Evolutionary conservation across 768 basidiomycete genomes (phyloP), one percentile per base, ranked within the genome.

Genomic region (Asterophora lycoperdoides): DNA sequence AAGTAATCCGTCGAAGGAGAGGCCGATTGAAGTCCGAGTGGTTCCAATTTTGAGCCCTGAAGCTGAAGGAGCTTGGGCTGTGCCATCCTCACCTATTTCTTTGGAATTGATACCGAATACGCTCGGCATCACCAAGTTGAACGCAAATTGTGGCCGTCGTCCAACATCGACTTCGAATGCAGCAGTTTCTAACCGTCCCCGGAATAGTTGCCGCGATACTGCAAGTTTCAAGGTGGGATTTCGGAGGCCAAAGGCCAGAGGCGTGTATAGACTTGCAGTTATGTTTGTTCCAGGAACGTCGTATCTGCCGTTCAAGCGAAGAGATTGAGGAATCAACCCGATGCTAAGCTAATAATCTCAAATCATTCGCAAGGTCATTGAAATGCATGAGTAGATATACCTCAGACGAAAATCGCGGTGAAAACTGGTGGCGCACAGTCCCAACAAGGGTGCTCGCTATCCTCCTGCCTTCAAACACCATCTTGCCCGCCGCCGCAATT

Each of bases 341-440:
- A 56, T 45, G 52, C 33, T 47, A 37, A 57, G 47, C 45, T 55
- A 51, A 56, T 48, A 33, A n/a, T n/a, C 38, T 29, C 38, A 47
- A 44, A 33, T 46, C 41, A 46, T 32, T 41, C 54, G 28, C 15
- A 52, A 8, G 54, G 44, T 53, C 45, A 46, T 57, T 48, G 32
- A 29, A 58, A 49, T 10, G 47, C 36, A 44, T 49, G 59, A 53
- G 55, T 43, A 52, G 44, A 51, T 65, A 42, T 61, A 75, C 81
- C 64, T 75, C 68, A n/a, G 75, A 67, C 37, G 64, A 62, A 49
- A 81, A 58, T 42, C 79, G 77, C 11, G 88, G 86, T 23, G 87
- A 88, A 59, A 80, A 81, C 57, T 89, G 86, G 64, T 92, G 85
- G 48, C 77, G 79, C 41, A 93, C 64, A 2, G 89, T 89, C 32